These are phyloP conservation scores for Samsoniella hepiali DNA, from an alignment of 2,329 filamentous ascomycete genomes.

Conservation along the genomic window DNA sequence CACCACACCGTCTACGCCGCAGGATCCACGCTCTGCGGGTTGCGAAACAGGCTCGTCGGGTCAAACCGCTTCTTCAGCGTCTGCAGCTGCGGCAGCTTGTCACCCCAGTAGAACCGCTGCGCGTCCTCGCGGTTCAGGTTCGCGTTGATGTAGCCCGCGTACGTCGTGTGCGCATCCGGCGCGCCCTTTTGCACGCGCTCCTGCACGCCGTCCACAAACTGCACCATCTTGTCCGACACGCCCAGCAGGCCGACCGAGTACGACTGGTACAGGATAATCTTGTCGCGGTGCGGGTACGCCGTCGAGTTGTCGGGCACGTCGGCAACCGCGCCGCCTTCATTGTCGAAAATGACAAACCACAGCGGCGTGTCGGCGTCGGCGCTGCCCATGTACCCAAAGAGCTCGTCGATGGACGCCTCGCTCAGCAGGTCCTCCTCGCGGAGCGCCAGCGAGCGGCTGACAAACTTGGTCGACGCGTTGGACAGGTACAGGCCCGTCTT, in stretches of 20 bases:
- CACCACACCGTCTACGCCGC: slow-evolving; percentile 17
- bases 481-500: slow-evolving; percentile 45
- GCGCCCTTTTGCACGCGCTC: slow-evolving; percentile 37
- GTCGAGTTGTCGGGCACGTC: slow-evolving; percentile 55
- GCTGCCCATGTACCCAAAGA: slow-evolving; percentile 54
- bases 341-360: slow-evolving; percentile 63
- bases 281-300: slow-evolving; percentile 62
- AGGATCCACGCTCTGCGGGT: slow-evolving; percentile 54
- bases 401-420: slow-evolving; percentile 39
- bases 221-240: slow-evolving; percentile 43
- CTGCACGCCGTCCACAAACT: slow-evolving; percentile 53
- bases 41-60: slow-evolving; percentile 53
- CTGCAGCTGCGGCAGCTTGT: slow-evolving; percentile 46
- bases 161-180: slow-evolving; percentile 46
- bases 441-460: slow-evolving; percentile 56
- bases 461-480: slow-evolving; percentile 50
- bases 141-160: slow-evolving; percentile 62
- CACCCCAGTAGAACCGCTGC: slow-evolving; percentile 54
- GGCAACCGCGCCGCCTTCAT: slow-evolving; percentile 56
- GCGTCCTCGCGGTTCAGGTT: slow-evolving; percentile 39
- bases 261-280: slow-evolving; percentile 60
- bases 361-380: slow-evolving; percentile 48
- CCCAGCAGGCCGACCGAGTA: slow-evolving; percentile 52
- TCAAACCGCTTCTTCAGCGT: slow-evolving; percentile 52
- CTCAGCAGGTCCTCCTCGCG: slow-evolving; percentile 46